phyloP scores from a whole-genome alignment of 1,284 basidiomycete species.

The Phellopilus nigrolimitatus region DNA sequence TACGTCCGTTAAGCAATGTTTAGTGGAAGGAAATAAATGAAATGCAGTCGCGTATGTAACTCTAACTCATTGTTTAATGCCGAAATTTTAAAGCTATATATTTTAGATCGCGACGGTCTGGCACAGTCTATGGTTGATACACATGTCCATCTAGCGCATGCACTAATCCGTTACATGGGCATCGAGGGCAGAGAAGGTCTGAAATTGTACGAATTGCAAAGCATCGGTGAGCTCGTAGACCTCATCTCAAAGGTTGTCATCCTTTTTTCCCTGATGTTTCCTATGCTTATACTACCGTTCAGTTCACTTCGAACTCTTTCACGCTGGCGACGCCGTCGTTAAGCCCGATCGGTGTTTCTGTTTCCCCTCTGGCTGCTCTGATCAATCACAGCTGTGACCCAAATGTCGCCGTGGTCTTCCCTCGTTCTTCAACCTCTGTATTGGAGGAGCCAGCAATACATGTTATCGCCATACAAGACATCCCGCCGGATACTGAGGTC shows the following conservation, averaged over 20 bases:
- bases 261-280: neutral
- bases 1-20: neutral
- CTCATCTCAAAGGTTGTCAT: conserved; percentile 59
- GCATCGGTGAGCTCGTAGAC: conserved; percentile 60
- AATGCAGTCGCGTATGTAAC: conserved; percentile 70
- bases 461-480: conserved; percentile 63
- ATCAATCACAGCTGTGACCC: conserved; percentile 91
- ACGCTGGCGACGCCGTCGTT: conserved; percentile 75
- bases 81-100: conserved; percentile 5
- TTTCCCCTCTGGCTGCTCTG: conserved; percentile 76
- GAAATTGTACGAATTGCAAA: conserved; percentile 48
- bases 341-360: conserved; percentile 73
- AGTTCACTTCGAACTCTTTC: conserved; percentile 90
- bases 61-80: neutral
- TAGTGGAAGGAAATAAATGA: conserved; percentile 63
- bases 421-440: conserved; percentile 36
- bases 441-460: conserved; percentile 58
- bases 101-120: conserved; percentile 46
- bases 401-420: conserved; percentile 89
- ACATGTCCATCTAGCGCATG: conserved; percentile 65
- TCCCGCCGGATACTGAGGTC: conserved; percentile 69
- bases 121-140: conserved; percentile 46
- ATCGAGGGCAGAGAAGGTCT: conserved; percentile 55
- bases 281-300: conserved; percentile 2
- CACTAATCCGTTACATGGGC: conserved; percentile 62